Conservation (phyloP, 129 eudicot species). For the Tanacetum coccineum region DNA sequence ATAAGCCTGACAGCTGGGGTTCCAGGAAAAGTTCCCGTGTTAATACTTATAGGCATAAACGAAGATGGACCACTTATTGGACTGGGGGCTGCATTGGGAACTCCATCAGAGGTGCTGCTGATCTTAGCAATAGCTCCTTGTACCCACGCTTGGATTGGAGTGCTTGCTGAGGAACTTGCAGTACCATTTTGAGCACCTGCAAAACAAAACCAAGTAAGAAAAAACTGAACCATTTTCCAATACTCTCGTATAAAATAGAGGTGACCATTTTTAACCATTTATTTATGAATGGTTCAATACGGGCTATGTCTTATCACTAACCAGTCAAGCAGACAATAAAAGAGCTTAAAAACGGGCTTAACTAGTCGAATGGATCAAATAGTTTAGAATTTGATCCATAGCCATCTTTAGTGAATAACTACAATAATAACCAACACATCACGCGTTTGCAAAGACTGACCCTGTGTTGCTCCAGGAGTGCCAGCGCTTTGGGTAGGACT, state of each 20-base stretch:
- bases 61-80: conserved; percentile 87
- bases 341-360: no score
- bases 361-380: background rate
- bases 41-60: conserved; percentile 92
- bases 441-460: conserved; percentile 38
- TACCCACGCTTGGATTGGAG: conserved; percentile 98
- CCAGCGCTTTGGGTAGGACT: conserved; percentile 88
- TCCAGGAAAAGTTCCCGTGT: conserved; percentile 97
- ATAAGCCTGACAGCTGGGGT: conserved; percentile 98
- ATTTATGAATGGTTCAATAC: background rate
- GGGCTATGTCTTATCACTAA: background rate
- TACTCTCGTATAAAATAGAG: background rate
- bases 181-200: conserved; percentile 75
- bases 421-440: background rate
- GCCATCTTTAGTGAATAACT: background rate
- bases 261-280: background rate
- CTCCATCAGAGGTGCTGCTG: conserved; percentile 79
- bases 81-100: conserved; percentile 63
- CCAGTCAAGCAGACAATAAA: background rate
- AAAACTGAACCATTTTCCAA: background rate
- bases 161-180: conserved; percentile 76
- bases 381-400: background rate
- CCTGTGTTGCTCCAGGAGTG: conserved; percentile 60
- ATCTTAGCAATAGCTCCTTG: conserved; percentile 99
- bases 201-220: conserved; percentile 14